phyloP scores from a whole-genome alignment of 2,329 filamentous ascomycete genomes.

The Apiospora aurea region DNA sequence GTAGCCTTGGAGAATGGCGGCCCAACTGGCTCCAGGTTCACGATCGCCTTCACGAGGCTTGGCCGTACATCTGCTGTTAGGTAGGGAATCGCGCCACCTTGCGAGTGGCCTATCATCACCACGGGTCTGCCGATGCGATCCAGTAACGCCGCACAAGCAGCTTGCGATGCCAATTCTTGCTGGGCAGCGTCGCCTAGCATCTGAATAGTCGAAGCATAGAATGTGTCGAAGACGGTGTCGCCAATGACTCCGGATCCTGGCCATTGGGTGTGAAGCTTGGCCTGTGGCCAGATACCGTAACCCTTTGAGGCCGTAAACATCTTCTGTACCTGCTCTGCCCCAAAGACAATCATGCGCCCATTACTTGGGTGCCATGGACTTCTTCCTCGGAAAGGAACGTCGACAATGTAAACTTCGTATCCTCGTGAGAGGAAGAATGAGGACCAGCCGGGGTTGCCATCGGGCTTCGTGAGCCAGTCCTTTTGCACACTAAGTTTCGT shows the following conservation, averaged over 20 bases:
- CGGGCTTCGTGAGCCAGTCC: slow-evolving; percentile 56
- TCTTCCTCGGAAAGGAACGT: slow-evolving; percentile 54
- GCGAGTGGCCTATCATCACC: slow-evolving; percentile 53
- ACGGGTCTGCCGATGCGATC: slow-evolving; percentile 50
- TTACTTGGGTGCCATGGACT: slow-evolving; percentile 48
- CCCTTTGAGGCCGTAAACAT: slow-evolving; percentile 46
- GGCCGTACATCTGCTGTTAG: slow-evolving; percentile 52
- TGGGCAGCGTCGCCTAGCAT: slow-evolving; percentile 42
- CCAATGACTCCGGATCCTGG: slow-evolving; percentile 48
- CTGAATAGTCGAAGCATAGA: slow-evolving; percentile 49
- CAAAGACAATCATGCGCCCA: slow-evolving; percentile 36
- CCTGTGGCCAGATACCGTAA: slow-evolving; percentile 48
- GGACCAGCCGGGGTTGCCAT: slow-evolving; percentile 55
- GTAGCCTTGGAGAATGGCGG: slow-evolving; percentile 54
- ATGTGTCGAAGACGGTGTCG: slow-evolving; percentile 49
- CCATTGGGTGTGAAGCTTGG: slow-evolving; percentile 51
- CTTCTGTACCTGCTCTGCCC: slow-evolving; percentile 45
- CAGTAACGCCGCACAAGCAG: slow-evolving; percentile 50
- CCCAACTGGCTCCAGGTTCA: slow-evolving; percentile 54
- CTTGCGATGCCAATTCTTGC: slow-evolving; percentile 47
- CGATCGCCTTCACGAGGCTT: slow-evolving; percentile 47
- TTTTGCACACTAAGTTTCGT: slow-evolving; percentile 30
- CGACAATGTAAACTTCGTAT: slow-evolving; percentile 55
- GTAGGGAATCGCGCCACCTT: slow-evolving; percentile 52
- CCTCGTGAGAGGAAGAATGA: slow-evolving; percentile 54